These are phyloP conservation scores for Kurtzmaniella quercitrusa DNA, from an alignment of 1,139 yeast genomes.

Conservation along the genomic window DNA sequence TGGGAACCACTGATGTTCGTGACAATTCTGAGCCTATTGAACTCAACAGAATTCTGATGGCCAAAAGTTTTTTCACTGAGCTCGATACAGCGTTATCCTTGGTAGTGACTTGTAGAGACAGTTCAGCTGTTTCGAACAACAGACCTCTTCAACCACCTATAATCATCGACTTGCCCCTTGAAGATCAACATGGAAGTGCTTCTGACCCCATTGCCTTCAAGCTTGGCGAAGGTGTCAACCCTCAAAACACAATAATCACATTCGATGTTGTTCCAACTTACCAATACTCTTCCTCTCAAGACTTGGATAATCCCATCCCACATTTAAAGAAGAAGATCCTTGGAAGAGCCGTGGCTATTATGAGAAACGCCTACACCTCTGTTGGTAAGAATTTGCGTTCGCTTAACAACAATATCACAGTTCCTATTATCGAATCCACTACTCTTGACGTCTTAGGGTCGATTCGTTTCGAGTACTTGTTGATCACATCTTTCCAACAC, in stretches of 20 bases:
- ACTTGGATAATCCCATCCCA: not conserved
- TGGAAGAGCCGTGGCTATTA: slow-evolving; percentile 83
- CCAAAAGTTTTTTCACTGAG: slow-evolving; percentile 75
- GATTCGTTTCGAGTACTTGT: slow-evolving; percentile 68
- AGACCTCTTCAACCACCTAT: slow-evolving; percentile 58
- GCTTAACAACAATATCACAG: slow-evolving; percentile 58
- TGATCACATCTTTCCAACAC: slow-evolving; percentile 72
- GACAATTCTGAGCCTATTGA: slow-evolving; percentile 58
- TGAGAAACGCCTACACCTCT: slow-evolving; percentile 58
- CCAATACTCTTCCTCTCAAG: slow-evolving; percentile 27
- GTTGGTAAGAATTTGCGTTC: slow-evolving; percentile 73
- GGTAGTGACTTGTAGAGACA: slow-evolving; percentile 55
- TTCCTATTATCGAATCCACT: slow-evolving; percentile 75
- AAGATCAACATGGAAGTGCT: slow-evolving; percentile 70
- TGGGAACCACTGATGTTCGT: slow-evolving; percentile 83
- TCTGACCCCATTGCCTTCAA: slow-evolving; percentile 82
- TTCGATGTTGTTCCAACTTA: slow-evolving; percentile 96
- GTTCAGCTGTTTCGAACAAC: slow-evolving; percentile 24
- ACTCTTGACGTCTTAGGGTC: slow-evolving; percentile 75
- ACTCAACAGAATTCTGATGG: slow-evolving; percentile 67
- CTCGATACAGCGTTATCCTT: slow-evolving; percentile 85
- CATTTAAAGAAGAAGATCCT: slow-evolving; percentile 43
- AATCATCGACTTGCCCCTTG: slow-evolving; percentile 76
- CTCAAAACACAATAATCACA: slow-evolving; percentile 56
- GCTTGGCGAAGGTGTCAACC: slow-evolving; percentile 43